These are phyloP conservation scores for Colletotrichum liriopes DNA, from an alignment of 2,329 filamentous ascomycete genomes.

Conservation along the genomic window DNA sequence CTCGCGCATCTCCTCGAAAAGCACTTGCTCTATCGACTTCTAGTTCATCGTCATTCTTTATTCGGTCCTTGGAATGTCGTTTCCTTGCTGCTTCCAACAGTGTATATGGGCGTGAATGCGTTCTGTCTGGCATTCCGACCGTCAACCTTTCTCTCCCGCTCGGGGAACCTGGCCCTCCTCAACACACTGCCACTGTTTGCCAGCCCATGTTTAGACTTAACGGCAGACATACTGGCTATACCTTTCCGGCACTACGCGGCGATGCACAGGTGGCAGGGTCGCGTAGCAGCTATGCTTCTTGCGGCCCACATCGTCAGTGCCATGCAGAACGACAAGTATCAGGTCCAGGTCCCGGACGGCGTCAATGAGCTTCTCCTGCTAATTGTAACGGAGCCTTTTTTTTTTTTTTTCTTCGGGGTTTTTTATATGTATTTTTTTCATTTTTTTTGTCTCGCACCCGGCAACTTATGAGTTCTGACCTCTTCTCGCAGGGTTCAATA, in stretches of 20 bases:
- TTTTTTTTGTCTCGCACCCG: too few relatives aligned
- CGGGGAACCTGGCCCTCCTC: not conserved
- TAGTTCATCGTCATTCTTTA: not conserved
- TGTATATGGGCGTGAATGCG: not conserved
- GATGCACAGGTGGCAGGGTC: not conserved
- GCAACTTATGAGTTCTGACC: not conserved
- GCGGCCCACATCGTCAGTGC: not conserved
- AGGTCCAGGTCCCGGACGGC: not conserved
- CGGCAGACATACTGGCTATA: not conserved
- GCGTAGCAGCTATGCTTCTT: not conserved
- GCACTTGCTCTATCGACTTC: not conserved
- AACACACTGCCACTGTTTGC: constrained; percentile 3
- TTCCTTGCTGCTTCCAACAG: not conserved
- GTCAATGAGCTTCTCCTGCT: not conserved
- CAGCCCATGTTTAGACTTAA: not conserved
- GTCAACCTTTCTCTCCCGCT: not conserved
- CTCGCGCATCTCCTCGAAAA: not conserved
- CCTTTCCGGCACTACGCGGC: not conserved
- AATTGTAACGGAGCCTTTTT: not conserved
- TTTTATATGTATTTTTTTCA: too few relatives aligned
- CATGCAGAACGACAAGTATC: not conserved
- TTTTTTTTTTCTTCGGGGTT: too few relatives aligned
- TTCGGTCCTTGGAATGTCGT: constrained; percentile 1
- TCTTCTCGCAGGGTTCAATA: not conserved
- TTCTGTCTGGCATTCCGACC: not conserved